phyloP scores from a whole-genome alignment of 208 protist genomes.

The Herpetomonas samuelpessoai region DNA sequence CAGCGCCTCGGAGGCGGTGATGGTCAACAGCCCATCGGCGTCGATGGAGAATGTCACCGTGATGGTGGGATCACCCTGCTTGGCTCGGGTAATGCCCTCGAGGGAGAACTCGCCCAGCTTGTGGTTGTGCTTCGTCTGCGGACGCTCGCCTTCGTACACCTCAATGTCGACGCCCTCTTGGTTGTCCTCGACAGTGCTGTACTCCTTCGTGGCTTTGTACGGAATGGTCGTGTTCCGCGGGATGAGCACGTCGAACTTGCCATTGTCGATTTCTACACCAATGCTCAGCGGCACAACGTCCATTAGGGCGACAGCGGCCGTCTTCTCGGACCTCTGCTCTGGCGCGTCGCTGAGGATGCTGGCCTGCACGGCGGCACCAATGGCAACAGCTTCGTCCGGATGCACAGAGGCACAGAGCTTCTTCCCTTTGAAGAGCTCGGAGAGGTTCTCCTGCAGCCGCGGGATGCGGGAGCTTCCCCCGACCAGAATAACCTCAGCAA shows the following conservation, averaged over 20 bases:
- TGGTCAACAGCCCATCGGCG: constrained; percentile 97
- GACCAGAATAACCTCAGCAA: constrained; percentile 94
- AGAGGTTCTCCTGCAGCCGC: constrained; percentile 91
- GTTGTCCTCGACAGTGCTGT: constrained; percentile 98
- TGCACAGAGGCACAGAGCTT: constrained; percentile 92
- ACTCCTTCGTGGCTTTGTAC: constrained; percentile 88
- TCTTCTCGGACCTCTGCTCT: constrained; percentile 61
- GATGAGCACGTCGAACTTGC: constrained; percentile 92
- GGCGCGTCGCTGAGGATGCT: constrained; percentile 85
- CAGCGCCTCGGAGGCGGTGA: constrained; percentile 96
- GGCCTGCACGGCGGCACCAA: constrained; percentile 99
- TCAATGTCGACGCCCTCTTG: constrained; percentile 98
- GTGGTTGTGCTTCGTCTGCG: constrained; percentile 98
- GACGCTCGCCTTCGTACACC: constrained; percentile 99
- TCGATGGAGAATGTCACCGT: constrained; percentile 98
- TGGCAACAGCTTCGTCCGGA: constrained; percentile 98
- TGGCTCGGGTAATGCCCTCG: constrained; percentile 95
- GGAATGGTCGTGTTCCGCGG: constrained; percentile 89
- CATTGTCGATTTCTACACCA: constrained; percentile 95
- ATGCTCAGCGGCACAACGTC: constrained; percentile 96
- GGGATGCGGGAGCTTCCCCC: constrained; percentile 97
- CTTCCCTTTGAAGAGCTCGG: constrained; percentile 68
- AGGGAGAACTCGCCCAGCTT: constrained; percentile 93
- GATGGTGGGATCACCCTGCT: constrained; percentile 97
- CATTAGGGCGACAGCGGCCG: constrained; percentile 95